A percentile compares a stretch with the other conserved stretches of the same genome.
Evolutionary conservation across 1,284 basidiomycete genomes (phyloP).

Genomic region (Amylostereum chailletii): DNA sequence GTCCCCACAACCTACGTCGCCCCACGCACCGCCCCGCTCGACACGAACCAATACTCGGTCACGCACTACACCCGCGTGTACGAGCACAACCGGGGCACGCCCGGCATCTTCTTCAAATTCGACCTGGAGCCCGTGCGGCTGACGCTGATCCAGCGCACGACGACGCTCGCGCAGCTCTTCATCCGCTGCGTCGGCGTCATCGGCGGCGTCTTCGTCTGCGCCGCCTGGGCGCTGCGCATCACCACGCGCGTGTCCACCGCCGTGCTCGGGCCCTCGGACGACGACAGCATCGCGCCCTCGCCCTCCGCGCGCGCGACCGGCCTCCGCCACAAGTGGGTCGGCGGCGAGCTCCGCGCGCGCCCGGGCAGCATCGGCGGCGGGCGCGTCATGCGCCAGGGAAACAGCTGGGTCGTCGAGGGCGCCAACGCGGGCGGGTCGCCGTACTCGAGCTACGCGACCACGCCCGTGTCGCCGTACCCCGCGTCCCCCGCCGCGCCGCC

Average conservation of each 20-base stretch:
- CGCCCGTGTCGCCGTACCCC: slow-evolving; percentile 26
- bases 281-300: slow-evolving; percentile 51
- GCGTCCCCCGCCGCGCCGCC: slow-evolving; percentile 18
- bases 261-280: slow-evolving; percentile 53
- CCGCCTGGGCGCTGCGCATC: slow-evolving; percentile 67
- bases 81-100: slow-evolving; percentile 72
- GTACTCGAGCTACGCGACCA: slow-evolving; percentile 28
- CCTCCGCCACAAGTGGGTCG: slow-evolving; percentile 36
- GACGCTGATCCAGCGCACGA: slow-evolving; percentile 82
- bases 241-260: slow-evolving; percentile 57
- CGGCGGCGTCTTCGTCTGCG: slow-evolving; percentile 77
- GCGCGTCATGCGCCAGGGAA: slow-evolving; percentile 29
- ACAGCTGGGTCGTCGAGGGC: slow-evolving; percentile 33
- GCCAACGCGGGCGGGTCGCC: slow-evolving; percentile 21
- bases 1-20: slow-evolving; percentile 92
- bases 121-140: slow-evolving; percentile 89
- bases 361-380: slow-evolving; percentile 13
- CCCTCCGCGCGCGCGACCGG: slow-evolving; percentile 42
- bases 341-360: slow-evolving; percentile 36
- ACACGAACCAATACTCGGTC: slow-evolving; percentile 92
- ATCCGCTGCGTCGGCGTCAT: slow-evolving; percentile 70
- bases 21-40: slow-evolving; percentile 47
- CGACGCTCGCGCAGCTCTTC: slow-evolving; percentile 71
- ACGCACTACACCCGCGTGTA: slow-evolving; percentile 84
- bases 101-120: slow-evolving; percentile 96